Base-by-base conservation (phyloP, 2,329 filamentous ascomycete genomes). In the Pestalotiopsis sp. region DNA sequence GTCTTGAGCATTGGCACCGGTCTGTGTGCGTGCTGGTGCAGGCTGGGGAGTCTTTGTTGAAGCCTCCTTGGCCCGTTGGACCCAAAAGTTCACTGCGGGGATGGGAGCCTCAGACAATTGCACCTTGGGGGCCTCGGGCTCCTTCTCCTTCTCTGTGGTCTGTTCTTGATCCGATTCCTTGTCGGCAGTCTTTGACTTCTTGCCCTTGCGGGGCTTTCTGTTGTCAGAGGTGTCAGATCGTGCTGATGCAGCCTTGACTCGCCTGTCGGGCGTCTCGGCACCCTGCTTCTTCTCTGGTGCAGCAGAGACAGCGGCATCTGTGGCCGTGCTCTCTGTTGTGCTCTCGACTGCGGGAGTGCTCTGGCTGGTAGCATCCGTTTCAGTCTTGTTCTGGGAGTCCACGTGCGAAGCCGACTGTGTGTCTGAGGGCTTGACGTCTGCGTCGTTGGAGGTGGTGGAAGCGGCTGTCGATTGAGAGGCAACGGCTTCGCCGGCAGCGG, bases 51-150 rank as follows among this genome's bases (percentile, higher is more conserved):
- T 38, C 59, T 67, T 67, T 23, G 55, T 27, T 36, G 63, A 20
- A 23, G 38, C 45, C 39, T 67, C 66, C 60, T 67, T 67, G 58
- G 60, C 62, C 27, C 95, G 89, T 80, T 95, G 90, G 71, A 91
- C 88, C 95, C 96, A 99, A 71, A 95, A 84, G 79, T 99, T 99
- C 68, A 98, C 92, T 1, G 89, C 80, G 0, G 96, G 96, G 58
- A 93, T 86, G 38, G 94, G 92, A 20, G 95, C 95, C 70, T 96
- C 93, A 61, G 92, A 91, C 57, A 97, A 84, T 74, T 91, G 87
- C 59, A 89, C 82, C 74, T 91, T 89, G 74, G 87, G 83, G 14
- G 84, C 83, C 70, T 88, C 82, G 69, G 87, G 86, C 72, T 88
- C 88, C 74, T 90, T 88, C 72, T 90, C 89, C 59, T 86, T 84